Evolutionary conservation across 2,329 filamentous ascomycete species (phyloP).

Genomic region (Aspergillus glaucus): DNA sequence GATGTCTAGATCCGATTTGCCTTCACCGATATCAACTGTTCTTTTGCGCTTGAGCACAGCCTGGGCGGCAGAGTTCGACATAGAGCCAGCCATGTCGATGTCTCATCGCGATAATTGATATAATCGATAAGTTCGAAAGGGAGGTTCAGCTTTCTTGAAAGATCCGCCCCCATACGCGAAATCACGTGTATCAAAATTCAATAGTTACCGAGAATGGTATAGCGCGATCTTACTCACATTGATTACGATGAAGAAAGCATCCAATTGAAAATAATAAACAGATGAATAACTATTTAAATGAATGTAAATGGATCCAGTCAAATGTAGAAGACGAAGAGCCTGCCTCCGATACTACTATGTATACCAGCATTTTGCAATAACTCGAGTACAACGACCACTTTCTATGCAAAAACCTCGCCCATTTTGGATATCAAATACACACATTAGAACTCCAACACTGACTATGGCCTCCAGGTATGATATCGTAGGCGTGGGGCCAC

Average conservation of each 20-base stretch:
- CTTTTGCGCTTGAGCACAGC: constrained; percentile 15
- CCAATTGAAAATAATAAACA: no score
- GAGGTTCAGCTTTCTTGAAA: background rate
- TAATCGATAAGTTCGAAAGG: background rate
- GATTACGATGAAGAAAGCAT: constrained; percentile 8
- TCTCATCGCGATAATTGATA: constrained; percentile 15
- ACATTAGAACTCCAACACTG: background rate
- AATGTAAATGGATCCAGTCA: background rate
- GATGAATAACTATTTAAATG: constrained; percentile 33
- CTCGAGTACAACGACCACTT: background rate
- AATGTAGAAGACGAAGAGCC: background rate
- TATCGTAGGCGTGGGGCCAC: background rate
- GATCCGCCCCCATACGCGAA: constrained; percentile 3
- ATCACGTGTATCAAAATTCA: constrained; percentile 7
- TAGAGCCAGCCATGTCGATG: constrained; percentile 17
- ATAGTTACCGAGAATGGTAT: background rate
- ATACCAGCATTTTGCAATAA: background rate
- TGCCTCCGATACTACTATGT: background rate
- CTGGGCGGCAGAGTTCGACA: background rate
- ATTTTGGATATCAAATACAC: no score
- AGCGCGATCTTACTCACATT: constrained; percentile 9
- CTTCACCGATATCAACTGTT: constrained; percentile 2
- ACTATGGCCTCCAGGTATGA: background rate
- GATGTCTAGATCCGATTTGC: background rate
- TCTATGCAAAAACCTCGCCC: background rate